Percentiles rank a stretch among this genome's conserved stretches.
Conservation (phyloP, 805 yeast genomes). For the Wickerhamiella shivajii region DNA sequence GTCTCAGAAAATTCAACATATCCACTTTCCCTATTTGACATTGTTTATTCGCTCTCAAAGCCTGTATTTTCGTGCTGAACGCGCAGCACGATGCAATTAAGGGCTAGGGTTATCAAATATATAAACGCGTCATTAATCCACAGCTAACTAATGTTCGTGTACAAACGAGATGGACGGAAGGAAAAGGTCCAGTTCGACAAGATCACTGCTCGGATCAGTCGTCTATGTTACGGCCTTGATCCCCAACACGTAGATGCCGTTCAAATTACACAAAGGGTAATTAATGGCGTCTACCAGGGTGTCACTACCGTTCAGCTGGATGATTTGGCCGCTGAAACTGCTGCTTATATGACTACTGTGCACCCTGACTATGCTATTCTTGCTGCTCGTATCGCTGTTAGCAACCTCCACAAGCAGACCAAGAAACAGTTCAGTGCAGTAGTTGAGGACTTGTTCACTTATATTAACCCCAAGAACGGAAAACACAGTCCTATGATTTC, state of each 20-base stretch:
- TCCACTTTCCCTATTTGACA: background rate
- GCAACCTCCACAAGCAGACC: constrained; percentile 89
- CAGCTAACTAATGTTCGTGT: constrained; percentile 52
- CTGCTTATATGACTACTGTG: constrained; percentile 92
- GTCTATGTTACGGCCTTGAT: constrained; percentile 89
- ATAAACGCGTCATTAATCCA: constrained; percentile 4
- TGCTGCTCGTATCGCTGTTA: constrained; percentile 92
- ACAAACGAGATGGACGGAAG: constrained; percentile 84
- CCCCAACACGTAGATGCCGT: constrained; percentile 87
- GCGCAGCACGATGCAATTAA: too few species aligned
- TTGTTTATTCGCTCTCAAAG: too few species aligned
- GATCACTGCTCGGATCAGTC: constrained; percentile 87
- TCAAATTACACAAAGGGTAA: constrained; percentile 88
- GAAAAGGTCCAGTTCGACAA: constrained; percentile 93
- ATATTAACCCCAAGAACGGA: constrained; percentile 68
- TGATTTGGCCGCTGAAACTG: constrained; percentile 85
- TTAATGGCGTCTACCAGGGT: constrained; percentile 92
- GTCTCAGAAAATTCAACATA: too few species aligned
- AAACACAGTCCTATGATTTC: constrained; percentile 59
- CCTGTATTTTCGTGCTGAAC: too few species aligned
- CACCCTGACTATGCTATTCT: constrained; percentile 95
- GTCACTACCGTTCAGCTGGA: constrained; percentile 85
- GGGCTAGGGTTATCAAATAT: constrained; percentile 7
- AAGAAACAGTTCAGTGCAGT: constrained; percentile 74
- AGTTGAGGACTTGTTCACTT: constrained; percentile 53